Base-by-base conservation (phyloP, 495 filamentous ascomycete species). In the Xylaria nigripes region DNA sequence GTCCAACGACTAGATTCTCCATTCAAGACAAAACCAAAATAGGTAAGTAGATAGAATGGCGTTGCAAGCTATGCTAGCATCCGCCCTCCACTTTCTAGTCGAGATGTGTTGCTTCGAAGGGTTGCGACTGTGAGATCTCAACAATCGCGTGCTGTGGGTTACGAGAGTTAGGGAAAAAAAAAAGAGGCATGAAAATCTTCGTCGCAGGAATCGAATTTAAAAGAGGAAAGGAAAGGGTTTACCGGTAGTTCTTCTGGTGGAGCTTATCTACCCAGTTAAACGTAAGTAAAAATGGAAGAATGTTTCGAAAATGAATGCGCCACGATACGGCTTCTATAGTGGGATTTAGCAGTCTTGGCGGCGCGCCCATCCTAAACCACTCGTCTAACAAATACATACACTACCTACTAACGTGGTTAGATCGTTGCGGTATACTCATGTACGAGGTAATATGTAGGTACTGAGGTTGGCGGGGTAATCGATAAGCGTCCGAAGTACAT, bases 211-310 rank as follows among this genome's bases (percentile, higher is more conserved):
- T 43, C 22, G 45, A 48, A 48, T 48, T 48, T 51, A n/a, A n/a
- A n/a, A n/a, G n/a, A n/a, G n/a, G n/a, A 58, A 48, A 18, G 42
- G 21, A 48, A 43, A 22, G 22, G 36, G 45, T 27, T 25, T 34
- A n/a, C n/a, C n/a, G n/a, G n/a, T 29, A 29, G 27, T 9, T 40
- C 18, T 27, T 12, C 1, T 19, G 21, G 49, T 43, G 51, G 38
- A 18, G 38, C 32, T 5, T 21, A 40, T 40, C 36, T n/a, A n/a
- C n/a, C n/a, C n/a, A 21, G 30, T 6, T 43, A 15, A 34, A 25
- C 12, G 18, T 45, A 29, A 55, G 41, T 25, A 50, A 51, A n/a
- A n/a, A n/a, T n/a, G 59, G 55, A 63, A 61, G 67, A 7, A n/a
- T 19, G n/a, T n/a, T n/a, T n/a, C n/a, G n/a, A n/a, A n/a, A n/a